Evolutionary conservation across 176 grass and related monocot species (phyloP).

Genomic region (Triticum aestivum): DNA sequence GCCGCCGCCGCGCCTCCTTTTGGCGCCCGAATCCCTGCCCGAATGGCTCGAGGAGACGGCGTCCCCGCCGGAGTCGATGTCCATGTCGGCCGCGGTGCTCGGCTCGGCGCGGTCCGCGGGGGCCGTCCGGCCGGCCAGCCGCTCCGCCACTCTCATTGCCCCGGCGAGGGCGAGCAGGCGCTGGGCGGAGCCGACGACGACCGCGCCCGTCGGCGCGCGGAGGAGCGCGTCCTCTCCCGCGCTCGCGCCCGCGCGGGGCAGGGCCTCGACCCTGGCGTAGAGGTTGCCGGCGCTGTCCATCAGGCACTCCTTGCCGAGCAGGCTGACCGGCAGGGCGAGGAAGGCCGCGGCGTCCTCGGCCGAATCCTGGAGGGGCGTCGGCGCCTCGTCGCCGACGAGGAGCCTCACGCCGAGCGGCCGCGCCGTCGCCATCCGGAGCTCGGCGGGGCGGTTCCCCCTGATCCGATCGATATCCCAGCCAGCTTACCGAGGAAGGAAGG

Average conservation of each 20-base stretch:
- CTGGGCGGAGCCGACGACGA: background rate
- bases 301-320: background rate
- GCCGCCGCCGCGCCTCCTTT: background rate
- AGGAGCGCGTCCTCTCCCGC: background rate
- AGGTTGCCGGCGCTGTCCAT: background rate
- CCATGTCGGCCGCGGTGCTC: background rate
- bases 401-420: background rate
- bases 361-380: too few species aligned
- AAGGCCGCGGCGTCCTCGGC: background rate
- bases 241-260: background rate
- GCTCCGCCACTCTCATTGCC: background rate
- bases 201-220: background rate
- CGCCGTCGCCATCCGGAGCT: background rate
- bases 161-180: conserved; percentile 15
- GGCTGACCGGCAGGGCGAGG: background rate
- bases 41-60: background rate
- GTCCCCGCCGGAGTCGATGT: background rate
- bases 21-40: background rate
- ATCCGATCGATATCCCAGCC: background rate
- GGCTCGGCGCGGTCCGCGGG: background rate
- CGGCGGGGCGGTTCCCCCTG: too few species aligned
- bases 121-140: background rate
- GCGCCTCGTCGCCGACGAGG: background rate
- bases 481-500: background rate
- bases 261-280: conserved; percentile 10